A percentile compares a stretch with the other conserved stretches of the same genome.
phyloP scores from a whole-genome alignment of 164 flowering plant species.

The Paratinospora sagittata region DNA sequence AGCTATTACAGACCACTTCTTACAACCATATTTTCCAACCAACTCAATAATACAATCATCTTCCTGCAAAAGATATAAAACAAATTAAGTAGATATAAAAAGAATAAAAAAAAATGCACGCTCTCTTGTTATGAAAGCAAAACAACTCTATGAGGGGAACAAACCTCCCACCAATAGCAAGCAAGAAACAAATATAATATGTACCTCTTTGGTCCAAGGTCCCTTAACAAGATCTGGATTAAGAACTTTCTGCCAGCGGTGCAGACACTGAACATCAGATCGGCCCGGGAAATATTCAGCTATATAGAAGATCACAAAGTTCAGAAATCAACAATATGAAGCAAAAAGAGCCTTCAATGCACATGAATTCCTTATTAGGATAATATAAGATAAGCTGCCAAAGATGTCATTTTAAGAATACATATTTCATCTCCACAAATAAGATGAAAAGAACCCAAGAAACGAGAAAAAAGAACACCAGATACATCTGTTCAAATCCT shows the following conservation, averaged over 20 bases:
- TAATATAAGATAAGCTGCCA: not conserved
- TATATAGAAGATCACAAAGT: not conserved
- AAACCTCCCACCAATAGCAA: not conserved
- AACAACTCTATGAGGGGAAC: not conserved
- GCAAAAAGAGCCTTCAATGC: not conserved
- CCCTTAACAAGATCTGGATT: constrained; percentile 75
- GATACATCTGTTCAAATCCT: not conserved
- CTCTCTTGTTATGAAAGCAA: not conserved
- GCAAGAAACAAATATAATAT: not conserved
- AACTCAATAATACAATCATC: constrained; percentile 50
- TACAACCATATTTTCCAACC: constrained; percentile 42
- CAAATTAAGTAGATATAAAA: too few species aligned
- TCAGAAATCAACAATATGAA: constrained; percentile 2
- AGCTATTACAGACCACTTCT: constrained; percentile 67
- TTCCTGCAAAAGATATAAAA: constrained; percentile 39
- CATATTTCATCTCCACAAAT: not conserved
- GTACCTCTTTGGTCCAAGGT: constrained; percentile 75
- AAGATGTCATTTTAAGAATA: not conserved
- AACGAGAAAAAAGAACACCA: not conserved
- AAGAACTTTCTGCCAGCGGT: constrained; percentile 88
- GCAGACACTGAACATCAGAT: constrained; percentile 73
- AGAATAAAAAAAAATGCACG: too few species aligned
- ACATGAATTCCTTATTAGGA: not conserved
- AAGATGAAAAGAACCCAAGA: not conserved
- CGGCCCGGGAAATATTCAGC: constrained; percentile 47